phyloP scores from a whole-genome alignment of 768 basidiomycete genomes.

The Trametes punicea region DNA sequence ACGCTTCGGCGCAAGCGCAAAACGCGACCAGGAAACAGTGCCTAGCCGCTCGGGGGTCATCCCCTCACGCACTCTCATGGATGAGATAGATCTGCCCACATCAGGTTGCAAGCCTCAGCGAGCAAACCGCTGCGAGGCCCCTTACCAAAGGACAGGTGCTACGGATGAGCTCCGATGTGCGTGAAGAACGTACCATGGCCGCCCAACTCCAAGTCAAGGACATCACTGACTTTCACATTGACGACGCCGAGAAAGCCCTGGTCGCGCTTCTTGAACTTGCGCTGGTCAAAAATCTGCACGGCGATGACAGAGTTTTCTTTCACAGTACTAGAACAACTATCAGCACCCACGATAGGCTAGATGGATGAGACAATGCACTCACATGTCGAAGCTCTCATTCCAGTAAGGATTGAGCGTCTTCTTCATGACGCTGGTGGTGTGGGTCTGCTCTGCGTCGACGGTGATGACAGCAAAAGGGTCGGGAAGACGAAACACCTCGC shows the following conservation, averaged over 20 bases:
- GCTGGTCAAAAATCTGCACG: conserved; percentile 98
- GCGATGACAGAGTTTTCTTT: conserved; percentile 98
- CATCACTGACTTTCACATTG: conserved; percentile 88
- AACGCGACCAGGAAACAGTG: no score
- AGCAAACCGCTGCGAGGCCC: no score
- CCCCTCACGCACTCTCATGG: no score
- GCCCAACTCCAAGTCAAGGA: conserved; percentile 86
- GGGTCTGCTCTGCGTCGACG: conserved; percentile 96
- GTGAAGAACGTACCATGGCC: conserved; percentile 75
- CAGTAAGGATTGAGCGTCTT: conserved; percentile 94
- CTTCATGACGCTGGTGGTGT: conserved; percentile 96
- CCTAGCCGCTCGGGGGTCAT: no score
- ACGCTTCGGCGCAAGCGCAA: no score
- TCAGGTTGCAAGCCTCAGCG: no score
- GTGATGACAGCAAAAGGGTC: conserved; percentile 99
- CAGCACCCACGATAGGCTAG: background rate
- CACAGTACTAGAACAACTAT: conserved; percentile 60
- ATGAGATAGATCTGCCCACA: no score
- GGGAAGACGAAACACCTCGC: conserved; percentile 93
- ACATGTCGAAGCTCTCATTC: conserved; percentile 99
- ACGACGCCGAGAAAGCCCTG: conserved; percentile 98
- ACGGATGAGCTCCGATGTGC: background rate
- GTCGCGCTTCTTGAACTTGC: conserved; percentile 97
- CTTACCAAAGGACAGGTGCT: no score
- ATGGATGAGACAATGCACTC: conserved; percentile 26